Base-by-base conservation (phyloP, 495 filamentous ascomycete species). In the Aspergillus ellipticus region DNA sequence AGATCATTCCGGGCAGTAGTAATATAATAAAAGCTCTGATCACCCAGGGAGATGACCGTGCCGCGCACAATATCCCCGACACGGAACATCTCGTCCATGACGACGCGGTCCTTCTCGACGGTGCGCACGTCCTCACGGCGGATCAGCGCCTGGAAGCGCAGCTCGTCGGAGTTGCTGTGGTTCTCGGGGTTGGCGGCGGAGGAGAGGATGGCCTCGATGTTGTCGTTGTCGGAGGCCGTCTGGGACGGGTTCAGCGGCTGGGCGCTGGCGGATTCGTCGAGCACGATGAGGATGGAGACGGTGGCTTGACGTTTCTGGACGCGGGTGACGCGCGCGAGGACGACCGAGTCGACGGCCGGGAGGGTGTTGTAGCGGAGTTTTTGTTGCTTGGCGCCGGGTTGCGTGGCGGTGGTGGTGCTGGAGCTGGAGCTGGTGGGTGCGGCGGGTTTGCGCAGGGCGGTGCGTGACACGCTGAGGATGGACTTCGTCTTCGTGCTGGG, bases 51-150 rank as follows among this genome's bases (percentile, higher is more conserved):
- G 49, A 96, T 92, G 64, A 98, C 92, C 21, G 88, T 82, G 11
- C 90, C 94, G 52, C 92, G 79, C 37, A 98, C 89, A 56, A 98
- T 85, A 79, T 98, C 94, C 0, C 94, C 94, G 11, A 93, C 90
- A 55, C 93, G 79, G 69, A 97, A 98, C 71, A 87, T 90, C 65
- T 96, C 91, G 61, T 86, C 85, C 58, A 96, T 86, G 66, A 89
- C 89, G 20, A 97, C 90, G 52, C 85, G 87, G 56, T 98, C 94
- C 74, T 96, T 96, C 81, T 98, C 94, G 37, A 93, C 96, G 16
- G 90, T 91, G 50, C 94, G 79, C 11, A 98, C 89, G 64, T 98
- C 94, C 72, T 97, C 93, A 57, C 84, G 84, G 8, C 93, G 79
- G 42, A 86, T 79, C 13, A 77, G 63, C 6, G 70, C 78, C 43